Evolutionary conservation across 805 yeast species (phyloP), one percentile per base, ranked within the genome.

Genomic region (Myxozyma geophila): DNA sequence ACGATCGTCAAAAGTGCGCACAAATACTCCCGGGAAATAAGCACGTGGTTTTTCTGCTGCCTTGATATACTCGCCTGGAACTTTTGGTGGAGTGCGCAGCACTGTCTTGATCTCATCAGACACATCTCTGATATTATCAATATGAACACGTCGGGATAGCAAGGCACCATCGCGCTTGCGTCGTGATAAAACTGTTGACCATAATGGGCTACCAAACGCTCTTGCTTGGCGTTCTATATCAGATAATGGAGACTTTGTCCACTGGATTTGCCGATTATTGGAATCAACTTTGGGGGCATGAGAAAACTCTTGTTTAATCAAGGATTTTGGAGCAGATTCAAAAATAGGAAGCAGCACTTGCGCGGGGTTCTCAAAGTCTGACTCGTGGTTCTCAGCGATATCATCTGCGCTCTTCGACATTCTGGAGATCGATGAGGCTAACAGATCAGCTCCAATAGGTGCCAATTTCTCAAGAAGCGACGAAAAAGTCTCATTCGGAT

Each of bases 381-480:
- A 17, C 12, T 23, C 39, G 28, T 36, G 46, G 41, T 47, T 19
- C 39, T 23, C 23, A 39, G 48, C 21, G 2, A 40, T 41, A 7
- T 9, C n/a, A 43, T 55, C 60, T n/a, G 53, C 52, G 15, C 35
- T 21, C n/a, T 33, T 23, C 15, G 63, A 47, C 0, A 75, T 71
- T 0, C 77, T 62, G 1, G 70, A 68, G 0, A 92, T 66, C 0
- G 83, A 84, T 0, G 80, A 64, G 0, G 73, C 74, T 12, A 93
- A 76, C 19, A 89, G 74, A 0, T 80, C 74, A 0, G 91, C 91
- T 1, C 97, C 97, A 1, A 78, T 70, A 0, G 58, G 68, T 0
- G 90, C 90, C 19, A 92, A 76, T 55, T 78, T 81, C 0, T 78
- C 77, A 51, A 82, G 78, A 21, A 92, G 74, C 0, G 82, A 66